Base-by-base conservation (phyloP, 805 yeast species). In the Debaryomyces prosopidis region DNA sequence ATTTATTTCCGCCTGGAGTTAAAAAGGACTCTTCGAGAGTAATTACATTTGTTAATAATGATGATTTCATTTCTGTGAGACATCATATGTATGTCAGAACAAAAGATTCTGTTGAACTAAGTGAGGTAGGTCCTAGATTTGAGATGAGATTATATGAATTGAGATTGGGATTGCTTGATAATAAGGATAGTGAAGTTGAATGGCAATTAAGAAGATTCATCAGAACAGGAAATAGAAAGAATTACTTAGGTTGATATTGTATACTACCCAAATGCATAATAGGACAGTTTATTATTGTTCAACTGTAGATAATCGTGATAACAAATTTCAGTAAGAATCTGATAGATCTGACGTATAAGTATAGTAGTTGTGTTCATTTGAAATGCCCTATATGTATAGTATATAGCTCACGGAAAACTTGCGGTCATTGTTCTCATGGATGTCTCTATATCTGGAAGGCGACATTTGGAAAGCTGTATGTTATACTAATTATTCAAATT, bases 121-220 rank as follows among this genome's bases (percentile, higher is more conserved):
- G 97, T 47, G 99, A 94, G 64, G 87, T 94, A 31, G 99, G 99
- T 0, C 99, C 99, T n/a, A 76, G 99, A 51, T 94, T 94, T 58
- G 99, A 94, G 68, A 91, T 94, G 98, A 81, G 90, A 62, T 71
- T 94, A 53, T 94, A 82, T 63, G 97, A 92, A 65, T 71, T 94
- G 52, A 80, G 84, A 59, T 75, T 94, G 54, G 97, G 99, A 3
- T 89, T 96, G 36, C 67, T 92, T 51, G 99, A 94, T 55, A 90
- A 92, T 64, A 88, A 88, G 69, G 97, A 94, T 65, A 96, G 97
- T 9, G 99, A 94, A 60, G 82, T 89, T n/a, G 99, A 94, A 65
- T 94, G 98, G 98, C 87, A 88, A 72, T 73, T 88, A 57, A 81
- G 96, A 66, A 83, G 97, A 57, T 94, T 91, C 57, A 89, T 90